Conservation (phyloP, 1,139 yeast genomes). For the Arxiozyma slooffiae region DNA sequence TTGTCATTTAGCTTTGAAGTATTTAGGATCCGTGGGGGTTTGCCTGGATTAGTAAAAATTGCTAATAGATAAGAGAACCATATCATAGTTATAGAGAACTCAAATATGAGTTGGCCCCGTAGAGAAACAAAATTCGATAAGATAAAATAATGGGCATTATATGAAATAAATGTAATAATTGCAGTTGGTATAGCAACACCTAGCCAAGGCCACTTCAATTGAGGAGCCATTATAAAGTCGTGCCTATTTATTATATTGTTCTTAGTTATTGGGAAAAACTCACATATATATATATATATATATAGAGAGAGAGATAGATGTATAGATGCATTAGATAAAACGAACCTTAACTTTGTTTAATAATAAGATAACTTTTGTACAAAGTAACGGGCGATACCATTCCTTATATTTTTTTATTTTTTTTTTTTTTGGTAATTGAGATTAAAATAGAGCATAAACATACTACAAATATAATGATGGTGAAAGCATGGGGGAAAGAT, state of each 20-base stretch:
- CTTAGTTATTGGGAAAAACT: too few relatives aligned
- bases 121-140: conserved; percentile 38
- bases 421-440: too few relatives aligned
- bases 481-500: too few relatives aligned
- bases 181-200: conserved; percentile 60
- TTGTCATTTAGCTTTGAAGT: conserved; percentile 15
- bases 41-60: conserved; percentile 48
- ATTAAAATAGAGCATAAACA: too few relatives aligned
- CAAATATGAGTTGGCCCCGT: conserved; percentile 40
- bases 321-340: too few relatives aligned
- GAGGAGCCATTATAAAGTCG: conserved; percentile 26
- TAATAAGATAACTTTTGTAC: too few relatives aligned
- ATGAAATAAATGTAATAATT: conserved; percentile 53
- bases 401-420: too few relatives aligned
- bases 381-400: too few relatives aligned
- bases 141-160: conserved; percentile 53
- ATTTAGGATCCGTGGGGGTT: conserved; percentile 37
- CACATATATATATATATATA: background rate
- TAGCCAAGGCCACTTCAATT: conserved; percentile 48
- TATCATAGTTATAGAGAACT: conserved; percentile 43
- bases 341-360: too few relatives aligned
- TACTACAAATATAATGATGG: too few relatives aligned
- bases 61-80: conserved; percentile 69
- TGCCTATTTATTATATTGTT: too few relatives aligned
- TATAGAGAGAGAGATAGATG: too few relatives aligned